Conservation (phyloP, 768 basidiomycete species). For the Mycena polygramma region DNA sequence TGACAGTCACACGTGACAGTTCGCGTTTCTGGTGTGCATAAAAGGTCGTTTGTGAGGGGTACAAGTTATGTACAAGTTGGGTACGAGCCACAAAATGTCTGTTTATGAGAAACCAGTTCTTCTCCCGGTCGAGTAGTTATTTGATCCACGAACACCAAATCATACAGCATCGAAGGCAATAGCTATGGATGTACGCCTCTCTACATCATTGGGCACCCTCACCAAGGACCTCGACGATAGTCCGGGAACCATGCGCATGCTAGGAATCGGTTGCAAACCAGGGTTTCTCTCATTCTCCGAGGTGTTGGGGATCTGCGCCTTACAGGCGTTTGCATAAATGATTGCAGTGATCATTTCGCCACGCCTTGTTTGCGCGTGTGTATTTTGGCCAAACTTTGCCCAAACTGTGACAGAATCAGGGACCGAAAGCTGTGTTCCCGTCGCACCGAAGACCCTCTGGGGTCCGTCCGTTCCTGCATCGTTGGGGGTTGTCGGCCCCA, state of each 20-base stretch:
- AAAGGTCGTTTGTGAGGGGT: too few species aligned
- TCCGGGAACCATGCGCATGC: constrained; percentile 28
- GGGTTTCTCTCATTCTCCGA: constrained; percentile 22
- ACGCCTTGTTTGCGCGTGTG: too few species aligned
- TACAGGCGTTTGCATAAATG: too few species aligned
- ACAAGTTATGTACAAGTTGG: too few species aligned
- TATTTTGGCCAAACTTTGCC: too few species aligned
- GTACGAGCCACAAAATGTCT: too few species aligned
- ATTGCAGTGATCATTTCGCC: too few species aligned
- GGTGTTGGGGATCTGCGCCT: constrained; percentile 40
- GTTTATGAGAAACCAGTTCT: neutral
- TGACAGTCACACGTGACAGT: constrained; percentile 6
- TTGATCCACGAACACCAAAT: neutral
- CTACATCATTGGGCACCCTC: constrained; percentile 63
- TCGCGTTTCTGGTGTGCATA: neutral
- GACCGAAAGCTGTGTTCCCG: too few species aligned
- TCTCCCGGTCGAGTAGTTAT: neutral
- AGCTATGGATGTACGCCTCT: constrained; percentile 58
- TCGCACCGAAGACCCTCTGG: too few species aligned
- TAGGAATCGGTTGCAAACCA: constrained; percentile 20
- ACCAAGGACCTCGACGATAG: constrained; percentile 55
- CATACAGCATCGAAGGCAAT: constrained; percentile 47
- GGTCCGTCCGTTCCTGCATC: too few species aligned
- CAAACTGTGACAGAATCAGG: too few species aligned
- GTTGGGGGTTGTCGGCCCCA: too few species aligned